Percentiles rank a stretch among this genome's conserved stretches.
These are phyloP conservation scores for Pneumocystis murina DNA, from an alignment of 1,139 yeast species.

Conservation along the genomic window DNA sequence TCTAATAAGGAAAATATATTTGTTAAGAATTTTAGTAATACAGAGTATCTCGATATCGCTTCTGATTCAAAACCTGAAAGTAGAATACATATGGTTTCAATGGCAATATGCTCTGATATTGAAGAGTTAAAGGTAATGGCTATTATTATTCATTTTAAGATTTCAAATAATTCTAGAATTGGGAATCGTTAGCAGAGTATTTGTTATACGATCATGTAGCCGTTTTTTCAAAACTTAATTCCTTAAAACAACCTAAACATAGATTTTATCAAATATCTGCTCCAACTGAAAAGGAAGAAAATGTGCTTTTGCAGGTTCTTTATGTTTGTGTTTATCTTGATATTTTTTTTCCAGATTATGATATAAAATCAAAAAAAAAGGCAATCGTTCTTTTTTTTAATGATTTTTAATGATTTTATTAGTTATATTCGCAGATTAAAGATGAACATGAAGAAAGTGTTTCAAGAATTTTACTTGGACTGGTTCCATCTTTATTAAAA, in stretches of 20 bases:
- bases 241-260: constrained; percentile 8
- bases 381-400: constrained; percentile 2
- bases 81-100: constrained; percentile 16
- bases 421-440: constrained; percentile 11
- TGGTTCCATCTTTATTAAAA: constrained; percentile 19
- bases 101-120: constrained; percentile 11
- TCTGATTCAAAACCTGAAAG: constrained; percentile 12
- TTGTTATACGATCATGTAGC: constrained; percentile 19
- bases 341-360: constrained; percentile 6
- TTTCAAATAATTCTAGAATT: constrained; percentile 14
- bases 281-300: constrained; percentile 18
- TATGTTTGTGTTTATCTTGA: constrained; percentile 20
- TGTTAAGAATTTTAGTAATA: constrained; percentile 7
- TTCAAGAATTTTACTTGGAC: constrained; percentile 16
- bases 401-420: constrained; percentile 4
- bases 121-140: neutral
- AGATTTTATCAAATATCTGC: constrained; percentile 6
- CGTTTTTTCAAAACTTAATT: constrained; percentile 9
- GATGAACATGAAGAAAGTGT: constrained; percentile 16
- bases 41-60: constrained; percentile 4
- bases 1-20: constrained; percentile 13
- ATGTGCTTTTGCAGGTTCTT: constrained; percentile 20
- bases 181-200: constrained; percentile 17
- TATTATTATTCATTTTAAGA: constrained; percentile 9
- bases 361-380: constrained; percentile 3